Conservation (phyloP, 2,329 filamentous ascomycete genomes). For the Sclerotiophoma versabilis region DNA sequence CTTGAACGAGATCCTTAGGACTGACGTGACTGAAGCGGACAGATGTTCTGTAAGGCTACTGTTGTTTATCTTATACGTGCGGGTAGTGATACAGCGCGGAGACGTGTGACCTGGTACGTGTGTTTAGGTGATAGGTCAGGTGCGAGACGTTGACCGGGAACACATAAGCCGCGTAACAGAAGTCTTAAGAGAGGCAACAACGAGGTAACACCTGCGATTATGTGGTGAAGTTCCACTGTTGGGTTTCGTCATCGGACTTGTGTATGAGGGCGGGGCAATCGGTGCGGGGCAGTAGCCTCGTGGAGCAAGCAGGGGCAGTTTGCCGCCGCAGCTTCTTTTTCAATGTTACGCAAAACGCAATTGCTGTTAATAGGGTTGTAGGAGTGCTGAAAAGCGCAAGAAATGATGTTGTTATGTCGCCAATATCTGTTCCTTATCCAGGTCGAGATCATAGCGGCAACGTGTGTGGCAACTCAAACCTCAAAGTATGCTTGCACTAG, state of each 20-base stretch:
- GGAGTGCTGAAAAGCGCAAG: not conserved
- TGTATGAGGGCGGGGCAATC: not conserved
- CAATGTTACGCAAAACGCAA: not conserved
- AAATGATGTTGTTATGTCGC: not conserved
- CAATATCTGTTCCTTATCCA: not conserved
- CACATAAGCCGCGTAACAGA: not conserved
- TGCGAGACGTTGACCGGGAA: not conserved
- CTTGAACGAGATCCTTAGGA: no score
- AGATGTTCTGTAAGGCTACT: not conserved
- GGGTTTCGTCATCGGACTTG: no score
- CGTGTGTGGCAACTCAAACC: no score
- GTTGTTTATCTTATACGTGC: not conserved
- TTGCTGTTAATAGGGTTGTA: not conserved
- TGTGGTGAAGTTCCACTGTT: no score
- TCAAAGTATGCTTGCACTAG: not conserved
- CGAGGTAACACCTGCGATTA: not conserved
- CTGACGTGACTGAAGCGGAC: not conserved
- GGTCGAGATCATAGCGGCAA: not conserved
- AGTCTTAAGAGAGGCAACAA: not conserved
- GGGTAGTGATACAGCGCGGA: not conserved
- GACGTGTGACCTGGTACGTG: slow-evolving; percentile 3
- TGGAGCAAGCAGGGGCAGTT: not conserved
- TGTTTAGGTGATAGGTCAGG: not conserved
- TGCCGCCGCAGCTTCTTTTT: not conserved
- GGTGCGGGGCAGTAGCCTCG: not conserved